Evolutionary conservation across 192 early-diverging fungal species (phyloP).

Genomic region (Piromyces finnis): DNA sequence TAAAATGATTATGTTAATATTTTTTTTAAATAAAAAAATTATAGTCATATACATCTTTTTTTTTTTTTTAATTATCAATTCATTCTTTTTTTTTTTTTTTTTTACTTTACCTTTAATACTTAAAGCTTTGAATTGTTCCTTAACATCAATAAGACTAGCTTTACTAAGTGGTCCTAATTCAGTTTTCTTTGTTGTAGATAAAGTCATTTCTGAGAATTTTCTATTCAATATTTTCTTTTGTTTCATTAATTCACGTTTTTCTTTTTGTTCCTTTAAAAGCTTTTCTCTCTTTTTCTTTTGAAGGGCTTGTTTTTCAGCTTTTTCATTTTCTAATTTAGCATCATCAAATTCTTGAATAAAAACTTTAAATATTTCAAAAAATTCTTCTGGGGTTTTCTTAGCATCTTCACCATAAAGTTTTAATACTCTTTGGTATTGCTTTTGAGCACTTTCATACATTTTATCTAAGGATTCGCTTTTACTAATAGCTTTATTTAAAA

Average conservation of each 20-base stretch:
- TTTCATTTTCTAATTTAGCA: neutral
- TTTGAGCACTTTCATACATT: neutral
- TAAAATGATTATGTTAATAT: too few relatives aligned
- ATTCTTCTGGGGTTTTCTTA: constrained; percentile 1
- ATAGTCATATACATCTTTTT: too few relatives aligned
- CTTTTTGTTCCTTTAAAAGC: neutral
- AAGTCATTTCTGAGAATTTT: neutral
- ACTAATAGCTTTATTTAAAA: neutral
- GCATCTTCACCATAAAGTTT: constrained; percentile 1
- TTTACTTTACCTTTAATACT: neutral
- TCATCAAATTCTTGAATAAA: neutral
- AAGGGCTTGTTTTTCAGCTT: neutral
- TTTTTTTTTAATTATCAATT: too few relatives aligned
- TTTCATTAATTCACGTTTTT: neutral
- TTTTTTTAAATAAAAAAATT: too few relatives aligned
- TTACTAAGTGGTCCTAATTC: neutral
- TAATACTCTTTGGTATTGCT: neutral
- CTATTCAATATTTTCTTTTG: neutral
- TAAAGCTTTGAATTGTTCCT: neutral
- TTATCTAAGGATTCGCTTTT: neutral
- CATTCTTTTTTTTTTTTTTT: too few relatives aligned
- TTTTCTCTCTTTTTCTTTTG: neutral
- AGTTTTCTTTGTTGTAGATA: neutral
- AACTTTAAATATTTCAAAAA: neutral
- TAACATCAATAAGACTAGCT: neutral